Evolutionary conservation across 345 rosid genomes (phyloP), one percentile per base, ranked within the genome.

Genomic region (Carallia brachiata): DNA sequence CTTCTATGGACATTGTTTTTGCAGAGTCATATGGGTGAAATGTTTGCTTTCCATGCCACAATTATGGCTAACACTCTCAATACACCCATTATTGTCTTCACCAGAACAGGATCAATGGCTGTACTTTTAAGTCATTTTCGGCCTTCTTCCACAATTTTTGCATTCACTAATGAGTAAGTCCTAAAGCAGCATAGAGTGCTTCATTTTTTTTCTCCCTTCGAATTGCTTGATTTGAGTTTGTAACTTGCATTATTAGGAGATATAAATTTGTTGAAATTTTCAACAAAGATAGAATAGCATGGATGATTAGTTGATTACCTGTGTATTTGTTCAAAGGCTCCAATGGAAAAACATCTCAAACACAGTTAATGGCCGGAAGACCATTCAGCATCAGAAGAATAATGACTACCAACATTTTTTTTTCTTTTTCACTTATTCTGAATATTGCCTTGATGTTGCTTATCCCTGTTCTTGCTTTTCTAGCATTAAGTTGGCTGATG

Each of bases 81-180:
- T 65, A 83, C 95, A 30, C 93, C 98, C 7, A 81, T 88, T 65
- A 85, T 94, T 70, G 92, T 94, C 62, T 94, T 91, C 84, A 91
- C 98, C 19, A 88, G 96, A 78, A 90, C 98, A 1, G 97, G 97
- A 74, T 90, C 98, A 63, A 94, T 94, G 97, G 93, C 97, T 63
- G 75, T 87, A 52, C 89, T 83, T 59, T 79, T 91, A 69, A 91
- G 97, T 77, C 97, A 95, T 80, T 89, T 88, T 67, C 93, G 85
- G 60, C 98, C 98, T 27, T 84, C 89, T 55, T 85, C 96, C 18
- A 81, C 95, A 36, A 88, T 94, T 72, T 94, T 90, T 73, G 96
- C 98, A 75, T 91, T 94, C 89, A 94, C 98, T 69, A 91, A 94
- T 67, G 82, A 88, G 98, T 91, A 56, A 84, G 98, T 87, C 37